Conservation (phyloP, 495 filamentous ascomycete genomes). For the Penicillium cataractarum region DNA sequence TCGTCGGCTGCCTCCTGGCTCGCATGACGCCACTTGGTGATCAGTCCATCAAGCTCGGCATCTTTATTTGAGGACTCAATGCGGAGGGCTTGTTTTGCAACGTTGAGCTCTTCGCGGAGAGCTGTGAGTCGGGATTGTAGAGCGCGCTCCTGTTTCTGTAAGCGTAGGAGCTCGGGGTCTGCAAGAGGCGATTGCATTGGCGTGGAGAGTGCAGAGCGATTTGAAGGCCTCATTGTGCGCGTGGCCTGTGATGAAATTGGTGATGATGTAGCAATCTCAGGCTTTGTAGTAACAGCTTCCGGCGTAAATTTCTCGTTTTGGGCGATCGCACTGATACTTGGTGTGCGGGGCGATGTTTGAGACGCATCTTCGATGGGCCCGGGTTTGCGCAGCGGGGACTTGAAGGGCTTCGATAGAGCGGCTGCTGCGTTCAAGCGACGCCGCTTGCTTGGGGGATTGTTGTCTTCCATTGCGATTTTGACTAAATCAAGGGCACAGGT, state of each 20-base stretch:
- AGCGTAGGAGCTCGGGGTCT: constrained; percentile 28
- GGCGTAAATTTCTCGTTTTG: not conserved
- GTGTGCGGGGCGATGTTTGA: constrained; percentile 6
- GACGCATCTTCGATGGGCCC: not conserved
- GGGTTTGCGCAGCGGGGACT: constrained; percentile 60
- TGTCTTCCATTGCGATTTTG: constrained; percentile 26
- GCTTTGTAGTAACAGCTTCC: not conserved
- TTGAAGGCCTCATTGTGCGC: constrained; percentile 5
- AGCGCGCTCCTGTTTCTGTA: constrained; percentile 39
- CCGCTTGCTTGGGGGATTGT: constrained; percentile 48
- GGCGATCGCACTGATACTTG: not conserved
- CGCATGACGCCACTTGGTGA: constrained; percentile 51
- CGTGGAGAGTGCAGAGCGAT: constrained; percentile 7
- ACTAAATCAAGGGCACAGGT: not conserved
- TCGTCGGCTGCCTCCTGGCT: constrained; percentile 57
- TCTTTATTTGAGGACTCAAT: constrained; percentile 52
- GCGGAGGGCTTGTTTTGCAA: constrained; percentile 50
- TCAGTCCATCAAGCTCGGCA: constrained; percentile 51
- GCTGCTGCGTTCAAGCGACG: constrained; percentile 57
- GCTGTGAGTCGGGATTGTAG: constrained; percentile 39
- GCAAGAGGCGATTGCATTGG: constrained; percentile 11
- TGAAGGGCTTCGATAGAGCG: constrained; percentile 67
- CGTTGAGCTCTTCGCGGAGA: constrained; percentile 48
- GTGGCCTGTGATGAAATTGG: not conserved
- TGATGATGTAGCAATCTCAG: not conserved